Conservation (phyloP, 371 early-diverging fungal genomes). For the Mortierella sp. region DNA sequence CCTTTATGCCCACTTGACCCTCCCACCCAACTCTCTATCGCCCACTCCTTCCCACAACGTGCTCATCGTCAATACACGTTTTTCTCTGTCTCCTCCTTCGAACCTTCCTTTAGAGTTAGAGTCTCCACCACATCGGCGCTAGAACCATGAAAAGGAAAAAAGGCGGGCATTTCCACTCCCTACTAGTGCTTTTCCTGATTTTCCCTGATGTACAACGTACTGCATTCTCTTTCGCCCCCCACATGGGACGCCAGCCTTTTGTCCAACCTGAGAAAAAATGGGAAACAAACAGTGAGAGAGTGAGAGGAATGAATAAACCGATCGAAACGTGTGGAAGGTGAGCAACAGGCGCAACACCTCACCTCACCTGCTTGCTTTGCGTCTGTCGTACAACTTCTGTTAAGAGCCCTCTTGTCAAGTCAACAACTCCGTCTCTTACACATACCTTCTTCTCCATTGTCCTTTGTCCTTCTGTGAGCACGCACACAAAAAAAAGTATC, state of each 20-base stretch:
- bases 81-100: not conserved
- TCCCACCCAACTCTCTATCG: not conserved
- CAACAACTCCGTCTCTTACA: not conserved
- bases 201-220: not conserved
- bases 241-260: not conserved
- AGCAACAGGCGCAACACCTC: not conserved
- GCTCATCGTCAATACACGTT: constrained; percentile 7
- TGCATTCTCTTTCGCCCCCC: not conserved
- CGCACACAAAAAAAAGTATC: not conserved
- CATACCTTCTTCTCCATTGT: not conserved
- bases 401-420: not conserved
- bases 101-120: not conserved
- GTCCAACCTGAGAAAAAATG: not conserved
- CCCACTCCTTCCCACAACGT: not conserved
- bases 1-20: not conserved
- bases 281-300: too few species aligned
- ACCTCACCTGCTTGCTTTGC: not conserved
- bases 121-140: not conserved
- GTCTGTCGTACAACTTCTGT: not conserved
- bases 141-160: not conserved
- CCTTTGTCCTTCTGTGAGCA: not conserved
- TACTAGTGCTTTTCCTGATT: not conserved
- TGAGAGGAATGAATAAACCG: not conserved
- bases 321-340: not conserved
- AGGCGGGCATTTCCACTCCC: not conserved